These are phyloP conservation scores for Coniophora puteana DNA, from an alignment of 1,284 basidiomycete species.

Conservation along the genomic window DNA sequence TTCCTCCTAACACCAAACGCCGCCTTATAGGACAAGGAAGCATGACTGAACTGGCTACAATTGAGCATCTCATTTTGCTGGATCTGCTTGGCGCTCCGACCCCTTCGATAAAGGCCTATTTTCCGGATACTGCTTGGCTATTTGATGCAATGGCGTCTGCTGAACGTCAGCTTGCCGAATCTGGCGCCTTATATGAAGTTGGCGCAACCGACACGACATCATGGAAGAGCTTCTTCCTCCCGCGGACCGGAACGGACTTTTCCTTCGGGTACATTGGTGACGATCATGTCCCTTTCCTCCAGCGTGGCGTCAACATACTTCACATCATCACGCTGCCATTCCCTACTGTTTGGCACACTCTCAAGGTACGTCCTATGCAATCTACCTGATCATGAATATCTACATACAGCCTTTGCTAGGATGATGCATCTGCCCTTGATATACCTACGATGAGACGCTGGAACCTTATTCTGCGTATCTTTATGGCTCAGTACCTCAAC, in stretches of 20 bases:
- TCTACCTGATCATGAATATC: slow-evolving; percentile 4
- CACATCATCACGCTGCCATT: slow-evolving; percentile 93
- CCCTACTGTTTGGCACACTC: slow-evolving; percentile 88
- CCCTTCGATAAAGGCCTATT: slow-evolving; percentile 77
- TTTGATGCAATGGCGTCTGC: slow-evolving; percentile 70
- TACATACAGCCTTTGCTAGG: slow-evolving; percentile 42
- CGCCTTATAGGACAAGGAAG: slow-evolving; percentile 49
- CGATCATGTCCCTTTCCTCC: slow-evolving; percentile 92
- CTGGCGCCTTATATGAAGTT: slow-evolving; percentile 44
- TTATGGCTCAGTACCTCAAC: slow-evolving; percentile 88
- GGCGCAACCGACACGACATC: slow-evolving; percentile 36
- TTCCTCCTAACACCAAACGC: slow-evolving; percentile 57
- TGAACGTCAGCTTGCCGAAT: slow-evolving; percentile 64
- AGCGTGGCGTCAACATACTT: slow-evolving; percentile 81
- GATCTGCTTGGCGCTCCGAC: slow-evolving; percentile 80
- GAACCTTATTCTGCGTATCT: slow-evolving; percentile 86
- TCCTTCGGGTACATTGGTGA: slow-evolving; percentile 77
- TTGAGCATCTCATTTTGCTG: slow-evolving; percentile 88
- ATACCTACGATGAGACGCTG: slow-evolving; percentile 85
- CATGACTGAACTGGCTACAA: slow-evolving; percentile 66
- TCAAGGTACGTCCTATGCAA: slow-evolving; percentile 50
- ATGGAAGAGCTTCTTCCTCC: slow-evolving; percentile 63
- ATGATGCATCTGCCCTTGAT: slow-evolving; percentile 86
- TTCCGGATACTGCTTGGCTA: slow-evolving; percentile 88
- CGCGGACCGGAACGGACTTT: slow-evolving; percentile 35